A percentile compares a stretch with the other conserved stretches of the same genome.
These are phyloP conservation scores for Phellinidium pouzarii DNA, from an alignment of 1,284 basidiomycete genomes.

Conservation along the genomic window DNA sequence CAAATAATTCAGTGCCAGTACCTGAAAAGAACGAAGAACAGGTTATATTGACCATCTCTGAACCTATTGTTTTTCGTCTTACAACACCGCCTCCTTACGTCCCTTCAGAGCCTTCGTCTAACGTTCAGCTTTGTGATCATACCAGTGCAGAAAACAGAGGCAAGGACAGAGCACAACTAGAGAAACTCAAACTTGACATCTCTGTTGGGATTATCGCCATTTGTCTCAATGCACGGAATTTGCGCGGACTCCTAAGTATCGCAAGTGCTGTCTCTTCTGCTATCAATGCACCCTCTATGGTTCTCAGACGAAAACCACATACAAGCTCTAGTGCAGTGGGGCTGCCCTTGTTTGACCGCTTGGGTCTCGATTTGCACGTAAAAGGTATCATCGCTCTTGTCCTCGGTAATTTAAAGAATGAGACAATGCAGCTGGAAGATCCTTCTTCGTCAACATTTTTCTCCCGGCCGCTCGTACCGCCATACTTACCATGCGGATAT, in stretches of 20 bases:
- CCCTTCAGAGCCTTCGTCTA: constrained; percentile 8
- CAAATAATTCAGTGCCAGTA: constrained; percentile 11
- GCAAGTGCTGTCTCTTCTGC: constrained; percentile 28
- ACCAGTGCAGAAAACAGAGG: constrained; percentile 19
- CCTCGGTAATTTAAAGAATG: constrained; percentile 22
- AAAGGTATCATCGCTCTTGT: constrained; percentile 48
- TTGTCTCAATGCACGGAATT: constrained; percentile 45
- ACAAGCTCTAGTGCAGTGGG: constrained; percentile 6
- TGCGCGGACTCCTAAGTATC: constrained; percentile 41
- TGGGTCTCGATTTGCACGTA: constrained; percentile 34
- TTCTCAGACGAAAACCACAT: background rate
- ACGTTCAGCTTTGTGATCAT: constrained; percentile 7
- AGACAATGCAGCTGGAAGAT: background rate
- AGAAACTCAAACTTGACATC: constrained; percentile 29
- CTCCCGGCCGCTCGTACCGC: constrained; percentile 48
- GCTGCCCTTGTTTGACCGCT: constrained; percentile 27
- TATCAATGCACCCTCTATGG: background rate
- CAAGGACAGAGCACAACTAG: background rate
- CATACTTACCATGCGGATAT: constrained; percentile 41
- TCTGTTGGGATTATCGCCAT: constrained; percentile 45
- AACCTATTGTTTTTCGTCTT: constrained; percentile 49
- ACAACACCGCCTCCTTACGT: constrained; percentile 30
- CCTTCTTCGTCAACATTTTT: constrained; percentile 40
- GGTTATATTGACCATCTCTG: constrained; percentile 45
- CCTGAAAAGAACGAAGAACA: background rate